Percentiles rank a stretch among this genome's conserved stretches.
phyloP scores from a whole-genome alignment of 2,329 filamentous ascomycete genomes.

The Graphium sp. region DNA sequence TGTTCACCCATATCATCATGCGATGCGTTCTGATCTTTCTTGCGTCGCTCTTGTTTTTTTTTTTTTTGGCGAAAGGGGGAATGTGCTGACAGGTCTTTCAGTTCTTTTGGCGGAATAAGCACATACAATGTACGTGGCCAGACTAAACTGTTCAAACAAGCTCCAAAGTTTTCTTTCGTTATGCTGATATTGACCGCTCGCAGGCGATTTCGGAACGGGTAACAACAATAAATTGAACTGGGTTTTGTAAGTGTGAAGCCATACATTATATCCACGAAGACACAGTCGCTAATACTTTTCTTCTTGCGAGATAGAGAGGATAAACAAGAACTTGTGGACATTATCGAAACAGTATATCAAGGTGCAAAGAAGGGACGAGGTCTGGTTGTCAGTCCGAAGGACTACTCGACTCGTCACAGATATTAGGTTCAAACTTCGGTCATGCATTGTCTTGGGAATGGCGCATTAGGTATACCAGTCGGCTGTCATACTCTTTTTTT shows the following conservation, averaged over 20 bases:
- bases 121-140: constrained; percentile 5
- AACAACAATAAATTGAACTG: constrained; percentile 99
- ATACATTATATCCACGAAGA: not conserved
- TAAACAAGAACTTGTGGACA: constrained; percentile 97
- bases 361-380: constrained; percentile 97
- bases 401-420: constrained; percentile 19
- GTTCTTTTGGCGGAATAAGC: constrained; percentile 4
- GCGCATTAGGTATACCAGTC: too few relatives aligned
- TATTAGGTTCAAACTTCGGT: constrained; percentile 15
- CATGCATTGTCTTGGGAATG: too few relatives aligned
- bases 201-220: constrained; percentile 93
- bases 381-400: constrained; percentile 88
- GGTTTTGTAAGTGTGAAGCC: too few relatives aligned
- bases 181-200: constrained; percentile 99
- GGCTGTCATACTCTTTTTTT: too few relatives aligned
- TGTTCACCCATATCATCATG: too few relatives aligned
- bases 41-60: constrained; percentile 36
- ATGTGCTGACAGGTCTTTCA: too few relatives aligned
- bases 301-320: too few relatives aligned
- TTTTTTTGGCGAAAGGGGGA: too few relatives aligned
- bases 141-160: not conserved
- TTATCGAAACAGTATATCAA: constrained; percentile 92
- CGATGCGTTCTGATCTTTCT: too few relatives aligned
- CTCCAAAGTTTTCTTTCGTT: constrained; percentile 58
- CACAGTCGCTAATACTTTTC: constrained; percentile 18